Percentiles rank a stretch among this genome's conserved stretches.
Conservation (phyloP, 345 rosid genomes). For the Eucalyptus cloeziana region DNA sequence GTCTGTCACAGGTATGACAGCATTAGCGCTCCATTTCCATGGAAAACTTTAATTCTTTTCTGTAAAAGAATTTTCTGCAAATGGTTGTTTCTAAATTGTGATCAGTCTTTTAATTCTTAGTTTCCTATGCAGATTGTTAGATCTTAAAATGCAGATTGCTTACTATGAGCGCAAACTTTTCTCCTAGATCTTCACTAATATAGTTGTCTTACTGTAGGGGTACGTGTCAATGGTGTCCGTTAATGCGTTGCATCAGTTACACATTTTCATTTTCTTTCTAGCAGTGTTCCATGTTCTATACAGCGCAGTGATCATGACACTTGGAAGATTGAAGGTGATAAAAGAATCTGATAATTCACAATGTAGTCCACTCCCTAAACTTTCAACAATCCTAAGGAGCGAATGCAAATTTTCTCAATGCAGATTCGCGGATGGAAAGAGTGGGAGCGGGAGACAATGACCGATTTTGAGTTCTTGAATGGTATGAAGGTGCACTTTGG, state of each 20-base stretch:
- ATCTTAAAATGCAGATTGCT: background rate
- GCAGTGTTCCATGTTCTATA: conserved; percentile 86
- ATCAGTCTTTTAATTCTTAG: background rate
- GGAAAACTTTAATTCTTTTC: background rate
- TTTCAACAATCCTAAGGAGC: background rate
- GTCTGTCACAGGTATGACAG: background rate
- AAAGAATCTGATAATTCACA: background rate
- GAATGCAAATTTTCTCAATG: background rate
- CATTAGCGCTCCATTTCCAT: background rate
- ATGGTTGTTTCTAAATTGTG: background rate
- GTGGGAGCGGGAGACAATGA: conserved; percentile 49
- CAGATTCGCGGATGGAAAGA: conserved; percentile 90
- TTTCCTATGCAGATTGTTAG: background rate
- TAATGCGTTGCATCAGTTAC: conserved; percentile 81
- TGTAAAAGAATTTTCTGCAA: background rate
- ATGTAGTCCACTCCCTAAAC: background rate
- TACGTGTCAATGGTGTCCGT: conserved; percentile 65
- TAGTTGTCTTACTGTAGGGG: conserved; percentile 30
- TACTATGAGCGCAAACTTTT: background rate
- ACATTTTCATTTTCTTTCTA: conserved; percentile 86
- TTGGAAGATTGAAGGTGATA: conserved; percentile 80
- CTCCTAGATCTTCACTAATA: background rate
- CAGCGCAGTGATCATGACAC: conserved; percentile 73
- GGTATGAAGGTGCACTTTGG: conserved; percentile 6
- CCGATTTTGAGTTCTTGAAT: conserved; percentile 19